Evolutionary conservation across 1,139 yeast genomes (phyloP).

Genomic region (Suhomyces coccinellae): DNA sequence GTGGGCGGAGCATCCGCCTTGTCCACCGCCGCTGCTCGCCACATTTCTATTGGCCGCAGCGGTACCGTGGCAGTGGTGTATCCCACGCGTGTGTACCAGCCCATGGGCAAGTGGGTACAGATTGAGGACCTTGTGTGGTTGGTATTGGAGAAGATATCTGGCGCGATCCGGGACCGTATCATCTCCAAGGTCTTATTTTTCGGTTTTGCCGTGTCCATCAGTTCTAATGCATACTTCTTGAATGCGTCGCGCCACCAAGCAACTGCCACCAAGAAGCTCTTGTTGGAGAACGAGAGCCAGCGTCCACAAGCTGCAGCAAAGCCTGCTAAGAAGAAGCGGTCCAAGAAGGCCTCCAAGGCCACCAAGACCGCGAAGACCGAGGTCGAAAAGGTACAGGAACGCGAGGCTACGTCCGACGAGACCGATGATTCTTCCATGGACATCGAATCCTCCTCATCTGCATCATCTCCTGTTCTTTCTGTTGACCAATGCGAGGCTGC

Average conservation of each 20-base stretch:
- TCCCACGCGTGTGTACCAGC: slow-evolving; percentile 68
- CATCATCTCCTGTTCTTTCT: slow-evolving; percentile 27
- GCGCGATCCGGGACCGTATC: slow-evolving; percentile 78
- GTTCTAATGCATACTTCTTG: slow-evolving; percentile 80
- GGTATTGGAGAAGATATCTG: slow-evolving; percentile 57
- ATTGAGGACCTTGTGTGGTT: slow-evolving; percentile 63
- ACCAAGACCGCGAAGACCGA: slow-evolving; percentile 4
- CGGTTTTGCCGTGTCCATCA: slow-evolving; percentile 72
- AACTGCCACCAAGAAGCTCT: slow-evolving; percentile 41
- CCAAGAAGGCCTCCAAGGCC: too few relatives aligned
- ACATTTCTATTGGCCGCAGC: slow-evolving; percentile 41
- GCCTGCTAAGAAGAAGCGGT: too few relatives aligned
- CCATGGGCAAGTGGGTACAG: slow-evolving; percentile 61
- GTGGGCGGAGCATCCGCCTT: slow-evolving; percentile 33
- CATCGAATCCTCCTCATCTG: slow-evolving; percentile 26
- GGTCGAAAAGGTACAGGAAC: background rate
- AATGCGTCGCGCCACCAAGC: slow-evolving; percentile 68
- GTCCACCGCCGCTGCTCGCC: slow-evolving; percentile 42
- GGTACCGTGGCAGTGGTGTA: slow-evolving; percentile 68
- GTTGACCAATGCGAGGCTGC: slow-evolving; percentile 63
- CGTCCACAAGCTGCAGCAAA: slow-evolving; percentile 24
- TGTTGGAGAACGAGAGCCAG: slow-evolving; percentile 43
- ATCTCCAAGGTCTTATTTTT: slow-evolving; percentile 77
- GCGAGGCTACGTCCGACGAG: slow-evolving; percentile 1
- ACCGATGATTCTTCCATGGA: slow-evolving; percentile 23